phyloP scores from a whole-genome alignment of 805 yeast species.

The Candida boidinii region DNA sequence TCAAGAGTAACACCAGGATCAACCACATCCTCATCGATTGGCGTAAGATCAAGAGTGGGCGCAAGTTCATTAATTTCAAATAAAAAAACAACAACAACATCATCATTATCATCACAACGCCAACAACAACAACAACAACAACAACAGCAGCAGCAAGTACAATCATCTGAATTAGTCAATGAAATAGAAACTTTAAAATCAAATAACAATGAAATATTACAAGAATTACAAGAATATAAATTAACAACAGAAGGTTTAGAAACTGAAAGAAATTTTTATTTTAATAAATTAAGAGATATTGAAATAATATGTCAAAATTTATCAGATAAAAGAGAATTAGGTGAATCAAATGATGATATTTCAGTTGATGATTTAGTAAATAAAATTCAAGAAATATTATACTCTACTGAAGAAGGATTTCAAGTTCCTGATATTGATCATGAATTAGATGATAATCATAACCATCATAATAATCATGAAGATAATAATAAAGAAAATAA shows the following conservation, averaged over 20 bases:
- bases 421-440: conserved; percentile 39
- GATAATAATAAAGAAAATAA: conserved; percentile 8
- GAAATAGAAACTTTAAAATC: not conserved
- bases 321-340: conserved; percentile 37
- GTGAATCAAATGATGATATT: conserved; percentile 15
- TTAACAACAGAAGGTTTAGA: conserved; percentile 59
- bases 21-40: not conserved
- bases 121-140: not conserved
- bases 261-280: conserved; percentile 84
- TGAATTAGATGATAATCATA: not conserved
- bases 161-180: not conserved
- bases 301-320: conserved; percentile 70
- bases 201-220: conserved; percentile 20
- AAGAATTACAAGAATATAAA: conserved; percentile 49
- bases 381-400: conserved; percentile 68
- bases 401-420: conserved; percentile 79
- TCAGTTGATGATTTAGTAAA: conserved; percentile 34
- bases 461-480: conserved; percentile 6
- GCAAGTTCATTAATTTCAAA: too few relatives aligned
- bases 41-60: not conserved
- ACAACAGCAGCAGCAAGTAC: not conserved
- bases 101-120: too few relatives aligned
- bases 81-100: too few relatives aligned
- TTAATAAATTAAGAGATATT: conserved; percentile 79
- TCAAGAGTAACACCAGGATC: not conserved